These are phyloP conservation scores for Pholiota molesta DNA, from an alignment of 768 basidiomycete species.

Conservation along the genomic window DNA sequence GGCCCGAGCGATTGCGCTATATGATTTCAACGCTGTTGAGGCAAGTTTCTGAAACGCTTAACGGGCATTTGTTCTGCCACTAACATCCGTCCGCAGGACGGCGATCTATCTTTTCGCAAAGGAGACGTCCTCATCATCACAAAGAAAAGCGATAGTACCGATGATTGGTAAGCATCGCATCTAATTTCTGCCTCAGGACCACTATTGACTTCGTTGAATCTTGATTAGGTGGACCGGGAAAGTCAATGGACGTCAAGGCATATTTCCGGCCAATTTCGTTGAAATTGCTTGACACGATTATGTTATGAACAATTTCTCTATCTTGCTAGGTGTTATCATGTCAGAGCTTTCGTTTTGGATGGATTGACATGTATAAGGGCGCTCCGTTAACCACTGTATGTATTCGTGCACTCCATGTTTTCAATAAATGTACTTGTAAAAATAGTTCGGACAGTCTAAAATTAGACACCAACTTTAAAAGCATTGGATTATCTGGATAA, in stretches of 20 bases:
- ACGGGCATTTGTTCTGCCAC: background rate
- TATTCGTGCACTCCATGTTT: background rate
- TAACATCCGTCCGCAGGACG: constrained; percentile 44
- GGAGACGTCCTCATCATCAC: constrained; percentile 75
- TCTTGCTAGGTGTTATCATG: background rate
- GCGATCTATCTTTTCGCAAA: constrained; percentile 76
- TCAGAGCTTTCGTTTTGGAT: background rate
- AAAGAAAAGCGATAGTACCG: constrained; percentile 67
- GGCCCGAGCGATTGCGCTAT: constrained; percentile 74
- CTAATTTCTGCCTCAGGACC: background rate
- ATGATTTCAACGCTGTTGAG: constrained; percentile 74
- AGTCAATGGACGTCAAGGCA: constrained; percentile 56
- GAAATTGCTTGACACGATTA: constrained; percentile 47
- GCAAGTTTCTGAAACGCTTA: constrained; percentile 34
- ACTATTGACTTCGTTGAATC: background rate
- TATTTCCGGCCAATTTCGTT: constrained; percentile 88
- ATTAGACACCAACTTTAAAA: too few relatives aligned
- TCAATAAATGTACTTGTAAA: background rate
- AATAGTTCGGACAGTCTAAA: too few relatives aligned
- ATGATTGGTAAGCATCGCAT: constrained; percentile 67
- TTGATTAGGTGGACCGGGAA: constrained; percentile 81
- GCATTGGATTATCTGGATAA: too few relatives aligned
- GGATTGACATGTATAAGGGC: background rate
- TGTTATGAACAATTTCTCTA: background rate
- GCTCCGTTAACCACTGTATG: background rate